Evolutionary conservation across 2,329 filamentous ascomycete genomes (phyloP).

Genomic region (Furcasterigmium furcatum): DNA sequence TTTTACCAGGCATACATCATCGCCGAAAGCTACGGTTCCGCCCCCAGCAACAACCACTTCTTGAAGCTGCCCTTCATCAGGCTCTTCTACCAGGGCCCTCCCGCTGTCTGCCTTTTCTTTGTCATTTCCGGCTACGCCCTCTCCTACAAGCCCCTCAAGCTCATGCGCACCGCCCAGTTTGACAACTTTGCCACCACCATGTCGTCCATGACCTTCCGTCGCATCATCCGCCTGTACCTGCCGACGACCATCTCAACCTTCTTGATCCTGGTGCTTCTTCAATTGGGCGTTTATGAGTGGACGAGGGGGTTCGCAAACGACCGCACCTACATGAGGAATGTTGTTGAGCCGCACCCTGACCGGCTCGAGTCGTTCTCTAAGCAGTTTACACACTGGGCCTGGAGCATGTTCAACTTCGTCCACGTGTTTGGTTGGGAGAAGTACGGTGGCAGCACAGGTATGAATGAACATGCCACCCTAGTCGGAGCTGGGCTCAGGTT

Average conservation of each 20-base stretch:
- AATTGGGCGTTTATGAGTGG: constrained; percentile 43
- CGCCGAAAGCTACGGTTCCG: constrained; percentile 45
- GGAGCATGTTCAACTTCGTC: constrained; percentile 45
- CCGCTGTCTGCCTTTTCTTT: constrained; percentile 60
- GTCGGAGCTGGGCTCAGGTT: constrained; percentile 12
- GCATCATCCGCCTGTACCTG: constrained; percentile 48
- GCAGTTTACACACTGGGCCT: constrained; percentile 43
- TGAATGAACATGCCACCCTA: constrained; percentile 10
- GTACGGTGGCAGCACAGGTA: constrained; percentile 42
- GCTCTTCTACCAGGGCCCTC: constrained; percentile 51
- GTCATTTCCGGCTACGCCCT: constrained; percentile 61
- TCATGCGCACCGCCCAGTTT: constrained; percentile 32
- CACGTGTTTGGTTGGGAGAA: constrained; percentile 49
- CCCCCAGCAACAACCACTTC: constrained; percentile 38
- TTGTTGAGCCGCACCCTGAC: constrained; percentile 44
- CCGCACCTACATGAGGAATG: constrained; percentile 39
- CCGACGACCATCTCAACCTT: constrained; percentile 49
- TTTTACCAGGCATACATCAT: constrained; percentile 50
- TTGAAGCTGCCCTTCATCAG: constrained; percentile 52
- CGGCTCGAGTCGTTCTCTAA: constrained; percentile 29
- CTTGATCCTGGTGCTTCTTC: constrained; percentile 39
- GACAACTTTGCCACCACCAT: constrained; percentile 40
- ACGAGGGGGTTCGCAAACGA: constrained; percentile 44
- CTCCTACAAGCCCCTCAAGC: constrained; percentile 48
- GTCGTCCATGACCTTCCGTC: constrained; percentile 48